phyloP scores from a whole-genome alignment of 176 grass and related monocot species.

The Microstegium vimineum region DNA sequence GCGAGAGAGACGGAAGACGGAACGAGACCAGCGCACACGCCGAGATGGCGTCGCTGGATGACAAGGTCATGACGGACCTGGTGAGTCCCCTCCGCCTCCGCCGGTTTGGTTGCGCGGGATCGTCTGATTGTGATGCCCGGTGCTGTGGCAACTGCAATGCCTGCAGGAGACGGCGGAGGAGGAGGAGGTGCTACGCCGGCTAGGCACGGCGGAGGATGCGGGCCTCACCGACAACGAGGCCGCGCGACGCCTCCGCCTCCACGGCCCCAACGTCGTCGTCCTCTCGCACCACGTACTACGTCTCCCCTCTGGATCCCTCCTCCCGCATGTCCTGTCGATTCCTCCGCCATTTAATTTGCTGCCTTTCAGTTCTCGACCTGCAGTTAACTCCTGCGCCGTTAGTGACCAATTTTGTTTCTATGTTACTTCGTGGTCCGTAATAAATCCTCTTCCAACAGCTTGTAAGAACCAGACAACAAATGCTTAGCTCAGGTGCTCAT shows the following conservation, averaged over 20 bases:
- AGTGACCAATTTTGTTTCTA: not conserved
- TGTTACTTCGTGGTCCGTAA: no score
- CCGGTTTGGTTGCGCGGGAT: not conserved
- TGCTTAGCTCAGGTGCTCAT: not conserved
- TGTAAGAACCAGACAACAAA: not conserved
- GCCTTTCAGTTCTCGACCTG: not conserved
- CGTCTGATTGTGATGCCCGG: not conserved
- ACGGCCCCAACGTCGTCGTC: slow-evolving; percentile 24
- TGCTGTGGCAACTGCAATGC: not conserved
- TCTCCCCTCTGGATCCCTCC: not conserved
- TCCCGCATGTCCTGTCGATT: not conserved
- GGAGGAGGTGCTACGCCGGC: slow-evolving; percentile 36
- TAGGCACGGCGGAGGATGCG: slow-evolving; percentile 17
- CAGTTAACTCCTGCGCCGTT: not conserved
- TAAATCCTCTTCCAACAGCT: not conserved
- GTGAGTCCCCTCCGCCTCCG: not conserved
- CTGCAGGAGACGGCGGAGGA: slow-evolving; percentile 29
- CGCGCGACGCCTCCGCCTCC: slow-evolving; percentile 22
- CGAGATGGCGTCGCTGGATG: slow-evolving; percentile 29
- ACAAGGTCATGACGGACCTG: slow-evolving; percentile 23
- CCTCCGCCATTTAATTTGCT: not conserved
- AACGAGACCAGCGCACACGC: not conserved
- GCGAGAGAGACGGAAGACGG: no score
- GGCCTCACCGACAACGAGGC: slow-evolving; percentile 24
- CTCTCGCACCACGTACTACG: slow-evolving; percentile 10